Conservation (phyloP, 768 basidiomycete genomes). For the Infundibulicybe gibba region DNA sequence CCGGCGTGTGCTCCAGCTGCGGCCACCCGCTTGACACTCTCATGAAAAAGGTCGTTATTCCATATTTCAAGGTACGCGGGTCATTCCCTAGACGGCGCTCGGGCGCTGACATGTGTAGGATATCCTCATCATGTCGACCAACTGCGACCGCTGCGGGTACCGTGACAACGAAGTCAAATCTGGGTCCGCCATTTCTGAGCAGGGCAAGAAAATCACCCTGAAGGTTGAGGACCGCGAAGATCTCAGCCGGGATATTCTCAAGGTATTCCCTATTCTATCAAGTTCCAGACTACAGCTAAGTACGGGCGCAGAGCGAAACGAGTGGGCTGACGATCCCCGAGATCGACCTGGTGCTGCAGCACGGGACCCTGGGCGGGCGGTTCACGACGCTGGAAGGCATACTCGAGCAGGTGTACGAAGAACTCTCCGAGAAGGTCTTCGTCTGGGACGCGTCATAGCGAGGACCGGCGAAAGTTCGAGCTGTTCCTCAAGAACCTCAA, state of each 20-base stretch:
- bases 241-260: slow-evolving; percentile 88
- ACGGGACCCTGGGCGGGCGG: slow-evolving; percentile 93
- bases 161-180: slow-evolving; percentile 98
- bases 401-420: slow-evolving; percentile 91
- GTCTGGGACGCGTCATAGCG: slow-evolving; percentile 59
- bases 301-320: slow-evolving; percentile 80
- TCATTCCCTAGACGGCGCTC: too few species aligned
- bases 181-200: slow-evolving; percentile 81
- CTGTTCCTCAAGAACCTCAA: slow-evolving; percentile 76
- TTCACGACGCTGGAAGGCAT: slow-evolving; percentile 98
- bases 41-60: slow-evolving; percentile 96
- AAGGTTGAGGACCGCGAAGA: slow-evolving; percentile 93
- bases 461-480: slow-evolving; percentile 61
- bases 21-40: slow-evolving; percentile 77
- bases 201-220: slow-evolving; percentile 84
- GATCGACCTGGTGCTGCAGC: slow-evolving; percentile 86
- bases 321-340: slow-evolving; percentile 90
- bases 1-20: slow-evolving; percentile 86
- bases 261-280: slow-evolving; percentile 46
- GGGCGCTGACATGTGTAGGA: slow-evolving; percentile 48
- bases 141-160: slow-evolving; percentile 94
- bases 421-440: slow-evolving; percentile 88
- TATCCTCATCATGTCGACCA: slow-evolving; percentile 96
- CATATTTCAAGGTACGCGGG: slow-evolving; percentile 85
- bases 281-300: neutral